Conservation (phyloP, 108 stramenopile species). For the Fistulifera pelliculosa region DNA sequence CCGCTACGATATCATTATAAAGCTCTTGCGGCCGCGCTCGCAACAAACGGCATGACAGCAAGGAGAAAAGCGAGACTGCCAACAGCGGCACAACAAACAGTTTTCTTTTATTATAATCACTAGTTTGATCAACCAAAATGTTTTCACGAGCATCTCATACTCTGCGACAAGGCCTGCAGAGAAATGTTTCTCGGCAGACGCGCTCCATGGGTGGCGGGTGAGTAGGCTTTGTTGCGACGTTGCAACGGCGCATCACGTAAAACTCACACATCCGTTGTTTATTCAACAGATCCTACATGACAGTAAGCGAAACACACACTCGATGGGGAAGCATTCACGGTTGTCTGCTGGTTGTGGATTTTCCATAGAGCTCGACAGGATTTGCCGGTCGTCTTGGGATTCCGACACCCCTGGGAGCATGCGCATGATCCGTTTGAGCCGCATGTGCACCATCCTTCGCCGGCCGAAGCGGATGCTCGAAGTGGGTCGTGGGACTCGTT, state of each 20-base stretch:
- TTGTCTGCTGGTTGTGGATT: constrained; percentile 77
- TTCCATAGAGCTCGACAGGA: constrained; percentile 70
- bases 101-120: too few relatives aligned
- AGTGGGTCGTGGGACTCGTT: constrained; percentile 49
- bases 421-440: constrained; percentile 22
- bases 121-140: too few relatives aligned
- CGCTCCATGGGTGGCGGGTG: too few relatives aligned
- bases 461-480: constrained; percentile 30
- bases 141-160: too few relatives aligned
- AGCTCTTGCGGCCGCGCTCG: too few relatives aligned
- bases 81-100: too few relatives aligned
- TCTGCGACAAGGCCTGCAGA: too few relatives aligned
- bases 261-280: background rate
- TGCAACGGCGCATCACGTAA: background rate
- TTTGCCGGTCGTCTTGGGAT: constrained; percentile 62
- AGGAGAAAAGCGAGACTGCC: too few relatives aligned
- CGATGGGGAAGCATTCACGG: constrained; percentile 51
- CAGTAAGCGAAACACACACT: constrained; percentile 3
- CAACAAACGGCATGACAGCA: too few relatives aligned
- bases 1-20: too few relatives aligned
- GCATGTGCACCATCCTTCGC: constrained; percentile 12
- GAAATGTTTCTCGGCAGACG: too few relatives aligned
- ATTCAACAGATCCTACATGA: constrained; percentile 4
- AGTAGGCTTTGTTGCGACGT: too few relatives aligned
- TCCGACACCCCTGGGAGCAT: constrained; percentile 80